Conservation (phyloP, 345 rosid genomes). For the Iberis pinnata region DNA sequence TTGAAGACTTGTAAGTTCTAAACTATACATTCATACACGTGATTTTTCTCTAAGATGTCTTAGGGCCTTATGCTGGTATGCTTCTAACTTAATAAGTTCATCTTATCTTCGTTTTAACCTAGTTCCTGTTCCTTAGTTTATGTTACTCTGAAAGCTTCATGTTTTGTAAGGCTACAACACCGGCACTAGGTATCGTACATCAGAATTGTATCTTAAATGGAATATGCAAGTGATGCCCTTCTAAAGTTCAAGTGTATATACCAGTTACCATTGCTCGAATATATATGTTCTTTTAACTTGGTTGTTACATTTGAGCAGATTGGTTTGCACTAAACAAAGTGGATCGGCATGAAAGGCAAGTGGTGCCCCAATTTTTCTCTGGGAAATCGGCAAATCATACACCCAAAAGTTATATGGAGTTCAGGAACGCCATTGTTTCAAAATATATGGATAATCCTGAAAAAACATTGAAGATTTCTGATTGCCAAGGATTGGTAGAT, state of each 20-base stretch:
- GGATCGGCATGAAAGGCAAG: constrained; percentile 93
- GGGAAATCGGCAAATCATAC: constrained; percentile 72
- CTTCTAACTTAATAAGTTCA: background rate
- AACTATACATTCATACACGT: background rate
- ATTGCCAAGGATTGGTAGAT: constrained; percentile 57
- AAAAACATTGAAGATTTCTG: constrained; percentile 57
- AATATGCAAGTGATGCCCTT: constrained; percentile 6
- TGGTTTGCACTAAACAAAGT: constrained; percentile 88
- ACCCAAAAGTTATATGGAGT: constrained; percentile 84
- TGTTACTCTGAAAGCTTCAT: background rate
- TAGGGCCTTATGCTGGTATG: constrained; percentile 3
- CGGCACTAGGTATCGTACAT: constrained; percentile 8
- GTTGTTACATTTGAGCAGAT: constrained; percentile 35
- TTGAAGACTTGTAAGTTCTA: constrained; percentile 1
- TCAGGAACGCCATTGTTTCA: constrained; percentile 75
- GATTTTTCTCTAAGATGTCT: constrained; percentile 4
- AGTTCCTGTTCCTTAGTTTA: background rate
- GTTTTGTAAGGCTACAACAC: background rate
- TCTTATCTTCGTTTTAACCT: background rate
- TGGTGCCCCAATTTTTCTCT: constrained; percentile 92
- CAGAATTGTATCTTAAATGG: constrained; percentile 7
- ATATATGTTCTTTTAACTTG: background rate
- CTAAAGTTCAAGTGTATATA: background rate
- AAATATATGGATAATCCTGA: constrained; percentile 82
- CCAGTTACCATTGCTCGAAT: too few relatives aligned